A percentile compares a stretch with the other conserved stretches of the same genome.
These are phyloP conservation scores for Rhodotorula diobovata DNA, from an alignment of 768 basidiomycete species.

Conservation along the genomic window DNA sequence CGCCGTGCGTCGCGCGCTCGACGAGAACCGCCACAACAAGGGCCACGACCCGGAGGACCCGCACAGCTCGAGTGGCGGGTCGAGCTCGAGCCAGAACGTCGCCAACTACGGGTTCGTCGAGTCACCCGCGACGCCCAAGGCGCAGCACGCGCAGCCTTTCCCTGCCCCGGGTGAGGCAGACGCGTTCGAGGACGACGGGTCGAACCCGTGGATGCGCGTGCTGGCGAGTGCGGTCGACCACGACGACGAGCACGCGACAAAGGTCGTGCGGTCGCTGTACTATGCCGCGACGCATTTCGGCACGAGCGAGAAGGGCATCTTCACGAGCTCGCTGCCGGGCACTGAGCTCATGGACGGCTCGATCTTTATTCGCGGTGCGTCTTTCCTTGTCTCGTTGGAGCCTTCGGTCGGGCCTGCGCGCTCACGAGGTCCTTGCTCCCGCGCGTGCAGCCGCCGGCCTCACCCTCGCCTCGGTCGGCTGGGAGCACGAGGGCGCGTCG, in stretches of 20 bases:
- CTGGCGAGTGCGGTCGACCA: conserved; percentile 37
- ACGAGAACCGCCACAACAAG: not conserved
- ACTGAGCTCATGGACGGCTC: conserved; percentile 39
- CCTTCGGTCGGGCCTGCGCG: no score
- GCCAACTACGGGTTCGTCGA: conserved; percentile 10
- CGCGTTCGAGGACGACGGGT: not conserved
- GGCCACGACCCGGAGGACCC: not conserved
- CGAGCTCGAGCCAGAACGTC: not conserved
- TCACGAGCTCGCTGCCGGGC: conserved; percentile 20
- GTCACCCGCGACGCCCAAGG: conserved; percentile 13
- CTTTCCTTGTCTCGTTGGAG: not conserved
- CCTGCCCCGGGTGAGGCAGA: no score
- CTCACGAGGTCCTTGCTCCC: no score
- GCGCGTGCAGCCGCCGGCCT: conserved; percentile 33
- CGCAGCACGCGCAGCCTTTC: not conserved
- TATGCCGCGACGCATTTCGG: conserved; percentile 41
- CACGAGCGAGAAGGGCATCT: conserved; percentile 29
- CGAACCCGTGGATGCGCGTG: conserved; percentile 34
- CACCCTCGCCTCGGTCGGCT: conserved; percentile 38
- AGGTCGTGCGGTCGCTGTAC: conserved; percentile 39
- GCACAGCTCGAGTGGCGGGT: not conserved
- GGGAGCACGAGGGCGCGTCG: conserved; percentile 39
- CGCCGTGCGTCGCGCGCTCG: conserved; percentile 2
- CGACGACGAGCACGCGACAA: conserved; percentile 42
- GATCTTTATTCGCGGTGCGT: conserved; percentile 40